Evolutionary conservation across 495 filamentous ascomycete species (phyloP).

Genomic region (Penicillium arizonense): DNA sequence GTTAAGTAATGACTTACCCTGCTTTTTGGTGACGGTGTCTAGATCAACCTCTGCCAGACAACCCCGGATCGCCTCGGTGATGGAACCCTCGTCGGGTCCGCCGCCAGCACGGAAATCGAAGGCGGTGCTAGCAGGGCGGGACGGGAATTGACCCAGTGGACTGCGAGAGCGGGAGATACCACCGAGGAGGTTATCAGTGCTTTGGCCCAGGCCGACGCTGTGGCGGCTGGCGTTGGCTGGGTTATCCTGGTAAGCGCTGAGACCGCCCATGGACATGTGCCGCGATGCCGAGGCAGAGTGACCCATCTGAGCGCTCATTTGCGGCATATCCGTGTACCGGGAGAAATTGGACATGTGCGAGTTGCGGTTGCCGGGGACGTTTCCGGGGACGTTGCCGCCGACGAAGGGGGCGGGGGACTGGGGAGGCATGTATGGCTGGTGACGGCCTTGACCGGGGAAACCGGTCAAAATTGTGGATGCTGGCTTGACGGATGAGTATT

Average conservation of each 20-base stretch:
- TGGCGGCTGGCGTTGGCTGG: constrained; percentile 44
- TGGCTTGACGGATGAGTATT: constrained; percentile 93
- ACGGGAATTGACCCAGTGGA: constrained; percentile 44
- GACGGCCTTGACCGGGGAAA: constrained; percentile 63
- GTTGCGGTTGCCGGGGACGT: constrained; percentile 49
- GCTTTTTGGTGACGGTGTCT: constrained; percentile 97
- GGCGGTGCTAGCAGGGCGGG: constrained; percentile 62
- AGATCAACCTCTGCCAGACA: constrained; percentile 90
- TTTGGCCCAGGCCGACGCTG: constrained; percentile 51
- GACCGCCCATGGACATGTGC: constrained; percentile 61
- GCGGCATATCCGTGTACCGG: constrained; percentile 50
- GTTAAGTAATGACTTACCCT: constrained; percentile 49
- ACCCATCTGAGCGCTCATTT: constrained; percentile 26
- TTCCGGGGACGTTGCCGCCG: constrained; percentile 48
- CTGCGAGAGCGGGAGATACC: constrained; percentile 50
- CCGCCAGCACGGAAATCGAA: constrained; percentile 67
- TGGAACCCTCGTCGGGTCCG: constrained; percentile 69
- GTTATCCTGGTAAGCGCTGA: constrained; percentile 56
- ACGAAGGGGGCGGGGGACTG: constrained; percentile 69
- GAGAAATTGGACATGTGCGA: constrained; percentile 57
- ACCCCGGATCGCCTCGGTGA: constrained; percentile 77
- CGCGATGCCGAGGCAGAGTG: constrained; percentile 42
- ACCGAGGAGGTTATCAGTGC: constrained; percentile 60
- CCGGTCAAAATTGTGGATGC: constrained; percentile 89
- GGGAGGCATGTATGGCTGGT: constrained; percentile 70